Evolutionary conservation across 805 yeast species (phyloP).

Genomic region (Starmerella lactis-condensi): DNA sequence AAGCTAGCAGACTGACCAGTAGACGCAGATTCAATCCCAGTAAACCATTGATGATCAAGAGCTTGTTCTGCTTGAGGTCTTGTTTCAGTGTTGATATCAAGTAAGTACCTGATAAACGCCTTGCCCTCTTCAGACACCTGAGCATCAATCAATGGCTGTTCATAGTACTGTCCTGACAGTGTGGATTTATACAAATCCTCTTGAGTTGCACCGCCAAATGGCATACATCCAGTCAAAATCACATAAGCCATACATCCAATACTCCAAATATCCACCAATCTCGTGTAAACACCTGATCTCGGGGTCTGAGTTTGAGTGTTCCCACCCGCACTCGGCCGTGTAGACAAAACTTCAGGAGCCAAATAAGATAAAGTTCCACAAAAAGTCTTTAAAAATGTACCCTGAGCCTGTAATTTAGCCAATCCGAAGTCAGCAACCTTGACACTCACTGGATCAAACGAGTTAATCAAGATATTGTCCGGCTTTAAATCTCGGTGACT

Average conservation of each 20-base stretch:
- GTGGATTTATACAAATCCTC: conserved; percentile 66
- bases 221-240: conserved; percentile 77
- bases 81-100: conserved; percentile 56
- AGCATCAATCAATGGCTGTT: conserved; percentile 37
- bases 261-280: conserved; percentile 93
- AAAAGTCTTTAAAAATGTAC: conserved; percentile 80
- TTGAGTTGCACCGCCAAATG: conserved; percentile 86
- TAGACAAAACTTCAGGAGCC: conserved; percentile 72
- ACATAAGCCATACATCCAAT: conserved; percentile 89
- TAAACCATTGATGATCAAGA: conserved; percentile 66
- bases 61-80: conserved; percentile 66
- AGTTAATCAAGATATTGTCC: conserved; percentile 78
- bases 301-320: conserved; percentile 7
- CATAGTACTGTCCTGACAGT: conserved; percentile 59
- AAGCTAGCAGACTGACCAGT: not conserved
- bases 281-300: conserved; percentile 35
- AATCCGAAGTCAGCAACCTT: conserved; percentile 93
- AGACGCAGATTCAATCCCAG: not conserved
- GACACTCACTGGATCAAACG: conserved; percentile 77
- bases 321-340: conserved; percentile 18
- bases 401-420: conserved; percentile 73
- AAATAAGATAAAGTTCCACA: conserved; percentile 95
- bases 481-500: conserved; percentile 96
- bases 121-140: conserved; percentile 51
- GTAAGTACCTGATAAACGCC: conserved; percentile 48